phyloP scores from a whole-genome alignment of 495 filamentous ascomycete species.

The Tuber microsphaerosporum region DNA sequence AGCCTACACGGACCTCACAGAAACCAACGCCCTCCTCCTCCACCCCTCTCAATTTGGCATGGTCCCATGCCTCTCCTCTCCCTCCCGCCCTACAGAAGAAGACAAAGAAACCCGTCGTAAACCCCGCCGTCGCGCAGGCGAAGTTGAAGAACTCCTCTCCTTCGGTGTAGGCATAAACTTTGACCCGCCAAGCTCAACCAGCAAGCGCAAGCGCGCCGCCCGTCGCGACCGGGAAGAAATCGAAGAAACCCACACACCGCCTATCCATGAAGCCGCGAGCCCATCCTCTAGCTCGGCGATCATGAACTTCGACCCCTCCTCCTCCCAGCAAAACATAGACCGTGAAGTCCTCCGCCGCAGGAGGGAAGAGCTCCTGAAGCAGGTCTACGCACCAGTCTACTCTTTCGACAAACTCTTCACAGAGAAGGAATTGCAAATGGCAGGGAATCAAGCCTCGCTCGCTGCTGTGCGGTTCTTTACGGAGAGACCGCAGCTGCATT shows the following conservation, averaged over 20 bases:
- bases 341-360: constrained; percentile 31
- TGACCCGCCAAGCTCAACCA: constrained; percentile 30
- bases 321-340: background rate
- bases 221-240: constrained; percentile 51
- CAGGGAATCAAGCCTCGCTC: constrained; percentile 63
- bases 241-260: constrained; percentile 47
- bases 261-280: constrained; percentile 26
- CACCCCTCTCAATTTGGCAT: constrained; percentile 91
- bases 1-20: constrained; percentile 60
- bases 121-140: constrained; percentile 58
- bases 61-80: constrained; percentile 42
- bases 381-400: constrained; percentile 55
- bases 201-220: constrained; percentile 69
- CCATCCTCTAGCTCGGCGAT: constrained; percentile 13
- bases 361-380: constrained; percentile 54
- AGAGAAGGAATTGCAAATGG: constrained; percentile 78
- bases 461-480: constrained; percentile 45
- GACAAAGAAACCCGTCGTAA: constrained; percentile 56
- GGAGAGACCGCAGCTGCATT: constrained; percentile 27
- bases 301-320: constrained; percentile 1
- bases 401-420: constrained; percentile 87
- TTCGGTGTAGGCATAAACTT: constrained; percentile 53
- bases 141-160: constrained; percentile 66
- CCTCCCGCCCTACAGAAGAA: constrained; percentile 25
- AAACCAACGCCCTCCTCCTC: constrained; percentile 77